These are phyloP conservation scores for Cyclotella cryptica DNA, from an alignment of 108 stramenopile species.

Conservation along the genomic window DNA sequence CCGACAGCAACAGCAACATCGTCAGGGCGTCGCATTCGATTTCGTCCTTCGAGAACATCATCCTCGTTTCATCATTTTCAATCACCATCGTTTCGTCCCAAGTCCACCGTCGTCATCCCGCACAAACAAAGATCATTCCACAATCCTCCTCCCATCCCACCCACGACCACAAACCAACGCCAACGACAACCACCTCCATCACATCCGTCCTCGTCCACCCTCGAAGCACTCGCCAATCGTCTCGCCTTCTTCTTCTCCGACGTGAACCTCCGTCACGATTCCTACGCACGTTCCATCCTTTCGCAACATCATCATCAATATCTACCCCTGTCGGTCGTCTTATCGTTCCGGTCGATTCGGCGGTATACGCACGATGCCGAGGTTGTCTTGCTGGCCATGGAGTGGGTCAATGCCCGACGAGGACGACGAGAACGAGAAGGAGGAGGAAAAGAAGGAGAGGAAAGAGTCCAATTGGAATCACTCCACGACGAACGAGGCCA, in stretches of 20 bases:
- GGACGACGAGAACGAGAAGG: too few species aligned
- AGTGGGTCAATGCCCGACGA: too few species aligned
- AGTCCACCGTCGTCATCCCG: too few species aligned
- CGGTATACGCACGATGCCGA: slow-evolving; percentile 2
- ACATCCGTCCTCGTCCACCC: background rate
- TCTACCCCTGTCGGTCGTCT: slow-evolving; percentile 29
- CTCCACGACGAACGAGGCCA: background rate
- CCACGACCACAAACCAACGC: background rate
- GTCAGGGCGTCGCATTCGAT: too few species aligned
- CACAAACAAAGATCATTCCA: too few species aligned
- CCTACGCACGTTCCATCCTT: slow-evolving; percentile 39
- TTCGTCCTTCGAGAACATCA: too few species aligned
- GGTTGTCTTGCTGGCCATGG: slow-evolving; percentile 3
- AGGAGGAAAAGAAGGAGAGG: too few species aligned
- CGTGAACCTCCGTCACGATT: slow-evolving; percentile 40
- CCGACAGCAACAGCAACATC: too few species aligned
- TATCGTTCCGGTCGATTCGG: slow-evolving; percentile 38
- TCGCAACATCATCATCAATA: slow-evolving; percentile 21
- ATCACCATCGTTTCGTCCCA: too few species aligned
- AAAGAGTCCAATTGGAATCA: too few species aligned
- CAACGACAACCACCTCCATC: background rate
- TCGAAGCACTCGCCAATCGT: slow-evolving; percentile 14
- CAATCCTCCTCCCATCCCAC: too few species aligned
- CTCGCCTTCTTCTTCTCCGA: slow-evolving; percentile 50
- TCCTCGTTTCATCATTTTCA: too few species aligned